Evolutionary conservation across 2,329 filamentous ascomycete genomes (phyloP).

Genomic region (Aspergillus nomiae): DNA sequence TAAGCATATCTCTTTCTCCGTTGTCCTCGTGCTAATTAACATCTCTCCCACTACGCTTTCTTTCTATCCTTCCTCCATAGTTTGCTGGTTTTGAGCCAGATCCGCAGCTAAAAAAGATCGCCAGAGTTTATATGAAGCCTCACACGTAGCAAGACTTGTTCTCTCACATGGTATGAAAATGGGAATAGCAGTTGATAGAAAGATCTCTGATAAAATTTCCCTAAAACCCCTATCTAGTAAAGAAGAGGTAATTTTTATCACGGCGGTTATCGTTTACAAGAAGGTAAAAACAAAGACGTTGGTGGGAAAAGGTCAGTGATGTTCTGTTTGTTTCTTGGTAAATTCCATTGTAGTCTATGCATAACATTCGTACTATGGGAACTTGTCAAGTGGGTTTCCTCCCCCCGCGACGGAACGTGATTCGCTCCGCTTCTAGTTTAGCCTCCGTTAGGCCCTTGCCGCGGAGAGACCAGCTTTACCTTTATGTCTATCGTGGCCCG

Average conservation of each 20-base stretch:
- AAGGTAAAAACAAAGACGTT: no score
- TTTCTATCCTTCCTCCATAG: background rate
- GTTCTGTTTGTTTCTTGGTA: background rate
- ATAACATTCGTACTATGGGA: background rate
- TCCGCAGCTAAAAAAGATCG: background rate
- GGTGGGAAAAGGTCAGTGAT: no score
- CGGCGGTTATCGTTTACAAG: background rate
- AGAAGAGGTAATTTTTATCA: background rate
- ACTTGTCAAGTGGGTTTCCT: background rate
- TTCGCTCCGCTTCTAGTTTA: conserved; percentile 23
- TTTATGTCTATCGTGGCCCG: conserved; percentile 24
- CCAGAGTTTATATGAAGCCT: background rate
- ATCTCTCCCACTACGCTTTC: background rate
- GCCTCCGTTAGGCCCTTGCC: conserved; percentile 31
- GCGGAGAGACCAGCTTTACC: conserved; percentile 6
- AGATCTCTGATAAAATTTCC: background rate
- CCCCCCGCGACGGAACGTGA: conserved; percentile 16
- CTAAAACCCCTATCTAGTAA: background rate
- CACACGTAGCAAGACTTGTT: background rate
- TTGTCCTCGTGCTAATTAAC: background rate
- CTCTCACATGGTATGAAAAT: background rate
- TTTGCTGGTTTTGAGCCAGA: background rate
- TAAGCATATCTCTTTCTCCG: background rate
- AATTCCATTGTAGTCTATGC: background rate
- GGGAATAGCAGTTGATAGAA: background rate